These are phyloP conservation scores for Zangia roseola DNA, from an alignment of 768 basidiomycete genomes.

Conservation along the genomic window DNA sequence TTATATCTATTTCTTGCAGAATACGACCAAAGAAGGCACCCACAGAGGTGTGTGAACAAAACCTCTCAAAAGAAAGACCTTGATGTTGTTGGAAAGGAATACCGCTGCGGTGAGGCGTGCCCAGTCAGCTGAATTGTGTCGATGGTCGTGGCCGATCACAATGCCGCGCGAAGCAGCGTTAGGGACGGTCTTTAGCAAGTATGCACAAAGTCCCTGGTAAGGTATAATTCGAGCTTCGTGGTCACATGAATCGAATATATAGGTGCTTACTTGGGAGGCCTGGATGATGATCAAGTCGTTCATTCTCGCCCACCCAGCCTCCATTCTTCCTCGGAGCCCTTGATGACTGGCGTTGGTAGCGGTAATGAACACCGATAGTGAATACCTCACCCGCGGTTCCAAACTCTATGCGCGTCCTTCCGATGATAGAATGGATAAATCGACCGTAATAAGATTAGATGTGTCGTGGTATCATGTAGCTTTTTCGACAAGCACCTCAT, in stretches of 20 bases:
- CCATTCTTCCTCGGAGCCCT: conserved; percentile 80
- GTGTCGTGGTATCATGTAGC: background rate
- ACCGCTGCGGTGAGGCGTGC: conserved; percentile 70
- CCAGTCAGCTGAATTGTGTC: conserved; percentile 77
- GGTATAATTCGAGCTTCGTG: background rate
- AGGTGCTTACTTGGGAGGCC: conserved; percentile 62
- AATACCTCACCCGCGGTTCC: conserved; percentile 71
- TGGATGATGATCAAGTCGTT: conserved; percentile 85
- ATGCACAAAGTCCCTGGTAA: conserved; percentile 70
- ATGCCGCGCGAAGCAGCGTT: conserved; percentile 61
- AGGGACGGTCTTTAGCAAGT: conserved; percentile 54
- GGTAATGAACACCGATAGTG: background rate
- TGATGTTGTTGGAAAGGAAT: conserved; percentile 63
- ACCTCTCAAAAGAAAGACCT: conserved; percentile 65
- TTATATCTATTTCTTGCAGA: background rate
- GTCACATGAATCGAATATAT: background rate
- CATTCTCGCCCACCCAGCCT: conserved; percentile 89
- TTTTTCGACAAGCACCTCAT: conserved; percentile 34
- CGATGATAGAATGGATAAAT: background rate
- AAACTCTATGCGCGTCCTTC: conserved; percentile 74
- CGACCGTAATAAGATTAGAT: background rate
- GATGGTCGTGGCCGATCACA: conserved; percentile 86
- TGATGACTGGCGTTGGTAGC: conserved; percentile 22
- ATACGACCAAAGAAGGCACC: conserved; percentile 16
- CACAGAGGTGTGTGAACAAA: conserved; percentile 82